phyloP scores from a whole-genome alignment of 108 stramenopile species.

The Pseudonitzschia delicatissima region DNA sequence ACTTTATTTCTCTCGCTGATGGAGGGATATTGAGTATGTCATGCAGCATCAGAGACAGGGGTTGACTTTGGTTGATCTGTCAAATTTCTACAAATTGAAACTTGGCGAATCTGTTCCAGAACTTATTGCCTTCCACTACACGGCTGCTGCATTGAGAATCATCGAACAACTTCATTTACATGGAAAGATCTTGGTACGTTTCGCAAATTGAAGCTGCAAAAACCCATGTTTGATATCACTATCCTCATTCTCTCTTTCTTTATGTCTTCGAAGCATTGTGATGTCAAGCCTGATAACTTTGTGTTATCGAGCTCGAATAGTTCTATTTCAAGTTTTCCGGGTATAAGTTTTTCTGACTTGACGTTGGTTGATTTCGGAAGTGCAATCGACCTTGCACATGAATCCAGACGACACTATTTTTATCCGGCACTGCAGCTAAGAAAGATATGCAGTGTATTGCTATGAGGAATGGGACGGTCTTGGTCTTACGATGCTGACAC shows the following conservation, averaged over 20 bases:
- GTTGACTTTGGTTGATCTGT: slow-evolving; percentile 70
- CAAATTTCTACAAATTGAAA: slow-evolving; percentile 59
- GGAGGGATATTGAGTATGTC: slow-evolving; percentile 75
- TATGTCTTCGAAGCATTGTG: slow-evolving; percentile 55
- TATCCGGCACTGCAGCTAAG: slow-evolving; percentile 47
- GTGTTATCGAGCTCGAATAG: slow-evolving; percentile 45
- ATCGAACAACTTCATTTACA: slow-evolving; percentile 68
- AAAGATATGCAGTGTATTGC: slow-evolving; percentile 70
- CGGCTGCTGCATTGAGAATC: slow-evolving; percentile 60
- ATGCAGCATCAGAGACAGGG: slow-evolving; percentile 69
- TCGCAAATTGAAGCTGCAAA: background rate
- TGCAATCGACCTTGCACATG: slow-evolving; percentile 53
- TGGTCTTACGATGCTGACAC: slow-evolving; percentile 83
- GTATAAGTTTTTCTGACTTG: slow-evolving; percentile 49
- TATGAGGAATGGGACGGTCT: slow-evolving; percentile 56
- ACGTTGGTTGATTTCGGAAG: slow-evolving; percentile 84
- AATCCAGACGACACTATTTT: slow-evolving; percentile 29
- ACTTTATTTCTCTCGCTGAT: slow-evolving; percentile 60
- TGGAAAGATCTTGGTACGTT: slow-evolving; percentile 75
- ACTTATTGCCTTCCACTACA: slow-evolving; percentile 66
- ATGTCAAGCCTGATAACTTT: slow-evolving; percentile 86
- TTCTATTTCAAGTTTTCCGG: slow-evolving; percentile 12
- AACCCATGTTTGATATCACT: background rate
- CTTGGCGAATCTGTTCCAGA: slow-evolving; percentile 62
- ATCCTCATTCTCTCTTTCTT: background rate